Evolutionary conservation across 257 asterid genomes (phyloP).

Genomic region (Solanum megistacrolobum): DNA sequence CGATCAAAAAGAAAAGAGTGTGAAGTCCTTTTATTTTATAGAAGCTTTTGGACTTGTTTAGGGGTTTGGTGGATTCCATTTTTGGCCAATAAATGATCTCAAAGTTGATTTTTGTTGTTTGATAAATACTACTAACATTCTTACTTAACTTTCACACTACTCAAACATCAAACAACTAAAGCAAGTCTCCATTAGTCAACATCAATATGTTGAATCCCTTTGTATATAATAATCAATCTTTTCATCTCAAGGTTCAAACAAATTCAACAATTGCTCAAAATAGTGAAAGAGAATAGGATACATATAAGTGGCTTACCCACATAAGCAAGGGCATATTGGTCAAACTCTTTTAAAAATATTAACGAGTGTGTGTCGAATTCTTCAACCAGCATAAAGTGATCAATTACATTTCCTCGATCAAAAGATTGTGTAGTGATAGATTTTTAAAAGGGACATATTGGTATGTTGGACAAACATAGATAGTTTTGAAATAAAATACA

Average conservation of each 20-base stretch:
- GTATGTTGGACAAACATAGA: too few relatives aligned
- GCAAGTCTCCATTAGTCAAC: not conserved
- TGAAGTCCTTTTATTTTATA: not conserved
- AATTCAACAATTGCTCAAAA: not conserved
- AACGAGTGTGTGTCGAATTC: too few relatives aligned
- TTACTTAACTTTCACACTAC: not conserved
- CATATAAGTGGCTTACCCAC: not conserved
- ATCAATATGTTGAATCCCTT: not conserved
- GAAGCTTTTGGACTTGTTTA: not conserved
- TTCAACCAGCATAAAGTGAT: too few relatives aligned
- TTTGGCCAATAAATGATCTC: not conserved
- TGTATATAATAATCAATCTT: not conserved
- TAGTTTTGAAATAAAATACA: too few relatives aligned
- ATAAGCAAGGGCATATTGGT: not conserved
- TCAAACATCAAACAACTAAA: not conserved
- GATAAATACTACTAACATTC: not conserved
- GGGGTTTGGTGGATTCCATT: not conserved
- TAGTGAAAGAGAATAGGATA: not conserved
- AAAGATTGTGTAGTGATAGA: fast-evolving
- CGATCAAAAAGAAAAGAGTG: not conserved
- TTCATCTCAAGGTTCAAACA: not conserved
- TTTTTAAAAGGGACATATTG: too few relatives aligned
- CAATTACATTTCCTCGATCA: too few relatives aligned
- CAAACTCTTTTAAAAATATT: not conserved
- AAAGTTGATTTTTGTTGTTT: not conserved